Evolutionary conservation across 805 yeast species (phyloP).

Genomic region (Yamadazyma insecticola): DNA sequence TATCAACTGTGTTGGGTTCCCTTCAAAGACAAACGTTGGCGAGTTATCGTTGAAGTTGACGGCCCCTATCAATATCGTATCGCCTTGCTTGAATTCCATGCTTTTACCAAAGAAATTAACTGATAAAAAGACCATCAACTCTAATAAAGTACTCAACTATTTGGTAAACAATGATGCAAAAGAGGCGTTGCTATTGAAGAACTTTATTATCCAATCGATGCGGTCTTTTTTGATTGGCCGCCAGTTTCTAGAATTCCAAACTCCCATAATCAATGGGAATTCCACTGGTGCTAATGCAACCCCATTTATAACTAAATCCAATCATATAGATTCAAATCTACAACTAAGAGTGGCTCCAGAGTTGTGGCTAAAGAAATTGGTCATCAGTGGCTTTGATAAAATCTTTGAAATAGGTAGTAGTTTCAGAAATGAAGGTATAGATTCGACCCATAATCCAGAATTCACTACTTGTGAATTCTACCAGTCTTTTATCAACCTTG

Average conservation of each 20-base stretch:
- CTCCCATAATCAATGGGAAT: constrained; percentile 73
- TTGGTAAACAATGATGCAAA: constrained; percentile 52
- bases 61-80: constrained; percentile 45
- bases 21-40: constrained; percentile 73
- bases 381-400: constrained; percentile 80
- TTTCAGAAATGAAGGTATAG: constrained; percentile 92
- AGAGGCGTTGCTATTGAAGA: constrained; percentile 46
- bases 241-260: constrained; percentile 76
- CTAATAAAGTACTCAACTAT: constrained; percentile 71
- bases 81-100: constrained; percentile 54
- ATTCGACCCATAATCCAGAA: constrained; percentile 91
- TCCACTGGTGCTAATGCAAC: constrained; percentile 90
- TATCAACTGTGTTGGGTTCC: constrained; percentile 59
- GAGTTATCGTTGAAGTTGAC: constrained; percentile 68
- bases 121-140: constrained; percentile 53
- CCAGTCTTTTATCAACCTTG: constrained; percentile 62
- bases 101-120: constrained; percentile 54
- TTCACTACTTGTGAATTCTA: constrained; percentile 89
- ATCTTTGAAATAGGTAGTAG: constrained; percentile 82
- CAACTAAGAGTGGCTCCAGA: constrained; percentile 91
- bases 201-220: constrained; percentile 50
- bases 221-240: constrained; percentile 50
- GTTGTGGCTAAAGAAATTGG: constrained; percentile 81
- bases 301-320: constrained; percentile 63
- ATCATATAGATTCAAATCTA: constrained; percentile 18